Evolutionary conservation across 345 rosid genomes (phyloP).

Genomic region (Viola odorata): DNA sequence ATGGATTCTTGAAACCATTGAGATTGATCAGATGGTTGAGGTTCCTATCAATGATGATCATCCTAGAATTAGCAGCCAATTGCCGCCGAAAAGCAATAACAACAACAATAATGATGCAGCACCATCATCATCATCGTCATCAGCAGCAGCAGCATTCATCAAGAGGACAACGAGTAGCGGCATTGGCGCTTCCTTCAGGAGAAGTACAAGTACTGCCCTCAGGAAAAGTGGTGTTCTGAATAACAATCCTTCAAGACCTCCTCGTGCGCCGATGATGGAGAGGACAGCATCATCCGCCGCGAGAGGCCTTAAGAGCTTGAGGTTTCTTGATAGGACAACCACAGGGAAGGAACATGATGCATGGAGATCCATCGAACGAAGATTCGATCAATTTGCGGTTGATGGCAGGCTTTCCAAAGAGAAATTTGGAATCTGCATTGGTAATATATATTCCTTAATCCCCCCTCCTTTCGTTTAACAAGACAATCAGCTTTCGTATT

Average conservation of each 20-base stretch:
- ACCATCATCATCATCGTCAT: too few species aligned
- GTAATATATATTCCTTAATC: slow-evolving; percentile 20
- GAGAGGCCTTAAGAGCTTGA: slow-evolving; percentile 67
- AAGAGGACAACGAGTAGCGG: slow-evolving; percentile 1
- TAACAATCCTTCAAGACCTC: neutral
- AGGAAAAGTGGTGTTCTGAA: slow-evolving; percentile 30
- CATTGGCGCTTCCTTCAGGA: slow-evolving; percentile 15
- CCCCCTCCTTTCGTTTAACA: neutral
- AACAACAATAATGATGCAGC: too few species aligned
- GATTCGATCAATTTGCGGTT: slow-evolving; percentile 60
- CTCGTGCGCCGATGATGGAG: slow-evolving; percentile 32
- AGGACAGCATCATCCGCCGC: slow-evolving; percentile 61
- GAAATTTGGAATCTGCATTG: slow-evolving; percentile 75
- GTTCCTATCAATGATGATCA: slow-evolving; percentile 23
- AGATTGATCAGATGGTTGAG: slow-evolving; percentile 47
- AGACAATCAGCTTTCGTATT: neutral
- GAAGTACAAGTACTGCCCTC: slow-evolving; percentile 36
- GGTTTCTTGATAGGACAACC: slow-evolving; percentile 70
- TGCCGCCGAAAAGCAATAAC: neutral
- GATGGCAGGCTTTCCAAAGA: slow-evolving; percentile 51
- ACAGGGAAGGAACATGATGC: slow-evolving; percentile 77
- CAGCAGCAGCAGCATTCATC: neutral
- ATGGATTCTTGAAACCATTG: slow-evolving; percentile 62
- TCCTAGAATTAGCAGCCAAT: neutral
- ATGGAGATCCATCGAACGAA: slow-evolving; percentile 73